These are phyloP conservation scores for Nadsonia starkeyi-henricii DNA, from an alignment of 1,139 yeast species.

Conservation along the genomic window DNA sequence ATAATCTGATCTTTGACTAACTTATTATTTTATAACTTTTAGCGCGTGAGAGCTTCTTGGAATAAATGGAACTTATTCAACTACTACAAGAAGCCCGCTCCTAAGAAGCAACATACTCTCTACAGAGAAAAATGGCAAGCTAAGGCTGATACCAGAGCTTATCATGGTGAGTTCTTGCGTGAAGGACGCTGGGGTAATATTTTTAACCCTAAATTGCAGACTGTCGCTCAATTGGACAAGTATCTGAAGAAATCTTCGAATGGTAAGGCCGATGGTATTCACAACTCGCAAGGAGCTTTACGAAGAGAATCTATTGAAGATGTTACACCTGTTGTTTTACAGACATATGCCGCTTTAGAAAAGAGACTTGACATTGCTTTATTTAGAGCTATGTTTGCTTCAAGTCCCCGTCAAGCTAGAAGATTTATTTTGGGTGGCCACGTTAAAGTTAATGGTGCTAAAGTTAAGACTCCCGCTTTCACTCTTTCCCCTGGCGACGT, in stretches of 20 bases:
- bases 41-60: constrained; percentile 77
- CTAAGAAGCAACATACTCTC: constrained; percentile 43
- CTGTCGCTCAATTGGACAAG: constrained; percentile 39
- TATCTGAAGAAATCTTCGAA: constrained; percentile 36
- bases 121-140: constrained; percentile 89
- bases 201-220: constrained; percentile 61
- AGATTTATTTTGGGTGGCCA: constrained; percentile 72
- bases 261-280: constrained; percentile 12
- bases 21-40: background rate
- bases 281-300: constrained; percentile 9
- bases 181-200: constrained; percentile 67
- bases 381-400: constrained; percentile 86
- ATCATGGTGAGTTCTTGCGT: constrained; percentile 88
- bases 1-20: background rate
- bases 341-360: constrained; percentile 79
- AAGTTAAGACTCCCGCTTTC: constrained; percentile 66
- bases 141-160: constrained; percentile 83
- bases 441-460: constrained; percentile 72
- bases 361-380: constrained; percentile 80
- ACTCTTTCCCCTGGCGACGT: constrained; percentile 75
- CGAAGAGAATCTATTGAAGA: constrained; percentile 12
- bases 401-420: constrained; percentile 88
- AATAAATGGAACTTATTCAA: constrained; percentile 87
- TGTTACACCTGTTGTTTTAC: constrained; percentile 60
- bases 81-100: constrained; percentile 36